These are phyloP conservation scores for Coprinellus micaceus DNA, from an alignment of 768 basidiomycete genomes.

Conservation along the genomic window DNA sequence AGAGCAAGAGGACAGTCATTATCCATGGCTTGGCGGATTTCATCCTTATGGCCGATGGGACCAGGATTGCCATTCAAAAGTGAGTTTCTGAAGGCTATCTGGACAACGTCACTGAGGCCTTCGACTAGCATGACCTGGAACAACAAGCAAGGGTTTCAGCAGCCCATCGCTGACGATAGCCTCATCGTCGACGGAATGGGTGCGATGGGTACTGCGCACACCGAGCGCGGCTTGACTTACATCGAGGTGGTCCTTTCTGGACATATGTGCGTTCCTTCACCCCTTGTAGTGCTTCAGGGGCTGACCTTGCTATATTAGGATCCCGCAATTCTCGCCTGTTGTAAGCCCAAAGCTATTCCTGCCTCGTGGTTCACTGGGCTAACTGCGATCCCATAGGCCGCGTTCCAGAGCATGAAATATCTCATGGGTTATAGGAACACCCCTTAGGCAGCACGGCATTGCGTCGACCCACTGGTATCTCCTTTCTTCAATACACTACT, in stretches of 20 bases:
- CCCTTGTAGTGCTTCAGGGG: background rate
- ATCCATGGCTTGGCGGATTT: slow-evolving; percentile 73
- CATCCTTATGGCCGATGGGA: slow-evolving; percentile 71
- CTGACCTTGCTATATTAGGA: slow-evolving; percentile 31
- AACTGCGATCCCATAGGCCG: slow-evolving; percentile 39
- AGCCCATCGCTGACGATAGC: slow-evolving; percentile 58
- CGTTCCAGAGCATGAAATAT: slow-evolving; percentile 67
- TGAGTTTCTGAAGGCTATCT: slow-evolving; percentile 25
- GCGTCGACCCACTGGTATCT: too few relatives aligned
- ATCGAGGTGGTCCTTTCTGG: slow-evolving; percentile 65
- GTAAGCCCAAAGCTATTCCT: slow-evolving; percentile 31
- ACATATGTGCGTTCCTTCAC: slow-evolving; percentile 51
- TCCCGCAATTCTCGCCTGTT: slow-evolving; percentile 63
- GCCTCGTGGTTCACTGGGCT: background rate
- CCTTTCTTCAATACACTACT: too few relatives aligned
- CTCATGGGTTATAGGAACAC: slow-evolving; percentile 58
- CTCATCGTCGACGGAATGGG: slow-evolving; percentile 72
- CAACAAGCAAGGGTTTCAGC: slow-evolving; percentile 71
- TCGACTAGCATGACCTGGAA: slow-evolving; percentile 46
- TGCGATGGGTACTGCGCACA: slow-evolving; percentile 59
- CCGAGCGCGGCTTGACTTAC: slow-evolving; percentile 66
- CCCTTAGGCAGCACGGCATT: too few relatives aligned
- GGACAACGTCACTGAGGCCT: background rate
- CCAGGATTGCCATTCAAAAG: slow-evolving; percentile 65
- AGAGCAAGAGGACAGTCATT: slow-evolving; percentile 64